Evolutionary conservation across 2,329 filamentous ascomycete genomes (phyloP).

Genomic region (Cordyceps sp.): DNA sequence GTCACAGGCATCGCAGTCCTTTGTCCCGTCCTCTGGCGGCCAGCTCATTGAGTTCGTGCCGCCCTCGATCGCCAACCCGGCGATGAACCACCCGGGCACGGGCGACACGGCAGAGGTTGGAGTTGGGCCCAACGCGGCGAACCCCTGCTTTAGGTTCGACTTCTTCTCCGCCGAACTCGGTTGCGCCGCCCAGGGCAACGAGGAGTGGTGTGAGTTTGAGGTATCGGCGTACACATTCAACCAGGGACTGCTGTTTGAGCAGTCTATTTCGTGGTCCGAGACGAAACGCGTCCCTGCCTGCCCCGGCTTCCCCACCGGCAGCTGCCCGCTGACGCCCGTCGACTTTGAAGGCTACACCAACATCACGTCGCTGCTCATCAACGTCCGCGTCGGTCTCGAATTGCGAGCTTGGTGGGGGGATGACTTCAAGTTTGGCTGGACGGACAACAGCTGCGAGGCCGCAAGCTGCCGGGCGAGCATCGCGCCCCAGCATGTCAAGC

Average conservation of each 20-base stretch:
- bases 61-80: slow-evolving; percentile 13
- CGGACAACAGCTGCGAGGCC: slow-evolving; percentile 22
- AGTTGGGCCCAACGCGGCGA: slow-evolving; percentile 19
- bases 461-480: slow-evolving; percentile 15
- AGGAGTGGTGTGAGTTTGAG: slow-evolving; percentile 23
- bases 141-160: slow-evolving; percentile 21
- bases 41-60: slow-evolving; percentile 23
- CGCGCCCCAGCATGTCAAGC: slow-evolving; percentile 12
- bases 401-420: slow-evolving; percentile 24
- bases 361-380: slow-evolving; percentile 21
- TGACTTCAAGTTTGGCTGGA: slow-evolving; percentile 23
- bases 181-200: slow-evolving; percentile 17
- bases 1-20: slow-evolving; percentile 14
- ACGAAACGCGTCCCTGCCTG: slow-evolving; percentile 21
- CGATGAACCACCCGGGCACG: slow-evolving; percentile 7
- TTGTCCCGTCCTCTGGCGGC: slow-evolving; percentile 20
- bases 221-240: slow-evolving; percentile 23
- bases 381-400: slow-evolving; percentile 18
- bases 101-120: slow-evolving; percentile 22
- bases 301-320: slow-evolving; percentile 13
- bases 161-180: slow-evolving; percentile 21
- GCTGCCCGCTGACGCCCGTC: slow-evolving; percentile 18
- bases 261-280: slow-evolving; percentile 22
- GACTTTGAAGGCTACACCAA: slow-evolving; percentile 20
- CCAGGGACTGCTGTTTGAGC: slow-evolving; percentile 13